A percentile compares a stretch with the other conserved stretches of the same genome.
Conservation (phyloP, 1,139 yeast species). For the Geotrichum phurueaensis region DNA sequence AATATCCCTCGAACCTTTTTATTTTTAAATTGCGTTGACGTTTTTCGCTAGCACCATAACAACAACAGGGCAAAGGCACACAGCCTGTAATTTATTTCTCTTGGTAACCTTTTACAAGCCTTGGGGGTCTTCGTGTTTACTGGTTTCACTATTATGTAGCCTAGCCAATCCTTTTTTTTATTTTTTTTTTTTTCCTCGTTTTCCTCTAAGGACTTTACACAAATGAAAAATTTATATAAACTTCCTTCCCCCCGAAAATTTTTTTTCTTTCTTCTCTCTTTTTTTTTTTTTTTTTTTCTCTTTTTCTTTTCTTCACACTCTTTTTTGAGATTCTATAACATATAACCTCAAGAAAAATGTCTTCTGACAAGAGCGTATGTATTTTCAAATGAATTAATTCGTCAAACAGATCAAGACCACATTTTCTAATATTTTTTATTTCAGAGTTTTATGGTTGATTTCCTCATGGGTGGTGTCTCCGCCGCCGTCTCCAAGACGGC, state of each 20-base stretch:
- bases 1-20: no score
- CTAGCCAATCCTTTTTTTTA: no score
- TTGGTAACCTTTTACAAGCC: no score
- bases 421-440: not conserved
- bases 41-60: no score
- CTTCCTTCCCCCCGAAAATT: not conserved
- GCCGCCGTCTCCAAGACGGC: conserved; percentile 83
- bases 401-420: not conserved
- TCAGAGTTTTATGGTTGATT: conserved; percentile 46
- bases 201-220: no score
- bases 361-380: conserved; percentile 11
- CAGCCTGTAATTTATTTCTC: no score
- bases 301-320: conserved; percentile 5
- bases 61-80: no score
- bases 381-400: not conserved
- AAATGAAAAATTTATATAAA: no score
- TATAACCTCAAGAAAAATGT: conserved; percentile 9
- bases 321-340: conserved; percentile 1
- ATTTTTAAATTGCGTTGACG: no score
- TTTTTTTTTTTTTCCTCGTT: no score
- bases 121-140: no score
- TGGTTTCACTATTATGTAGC: no score
- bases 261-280: not conserved
- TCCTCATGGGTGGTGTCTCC: conserved; percentile 77
- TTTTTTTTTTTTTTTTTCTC: not conserved